Conservation (phyloP, 2,329 filamentous ascomycete genomes). For the Paecilomyces variotii region DNA sequence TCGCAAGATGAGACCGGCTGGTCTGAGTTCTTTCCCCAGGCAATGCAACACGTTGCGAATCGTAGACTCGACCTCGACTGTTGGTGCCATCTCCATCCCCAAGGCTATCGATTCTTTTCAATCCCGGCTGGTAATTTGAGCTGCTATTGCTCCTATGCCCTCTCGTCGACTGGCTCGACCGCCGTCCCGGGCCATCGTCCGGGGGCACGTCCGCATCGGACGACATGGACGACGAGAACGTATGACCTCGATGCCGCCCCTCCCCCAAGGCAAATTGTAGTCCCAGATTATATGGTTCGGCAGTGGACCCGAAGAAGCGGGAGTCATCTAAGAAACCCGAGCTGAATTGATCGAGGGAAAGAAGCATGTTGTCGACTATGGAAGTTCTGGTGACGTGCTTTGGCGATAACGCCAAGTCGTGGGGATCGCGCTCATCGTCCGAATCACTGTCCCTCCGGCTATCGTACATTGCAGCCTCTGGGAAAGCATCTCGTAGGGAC, state of each 20-base stretch:
- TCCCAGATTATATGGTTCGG: slow-evolving; percentile 25
- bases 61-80: slow-evolving; percentile 29
- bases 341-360: slow-evolving; percentile 78
- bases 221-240: slow-evolving; percentile 52
- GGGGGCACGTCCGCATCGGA: slow-evolving; percentile 46
- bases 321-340: slow-evolving; percentile 29
- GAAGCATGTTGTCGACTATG: slow-evolving; percentile 89
- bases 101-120: slow-evolving; percentile 57
- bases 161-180: slow-evolving; percentile 32
- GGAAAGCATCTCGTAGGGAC: slow-evolving; percentile 34
- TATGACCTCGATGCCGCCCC: slow-evolving; percentile 48
- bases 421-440: slow-evolving; percentile 38
- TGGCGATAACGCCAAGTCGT: slow-evolving; percentile 76
- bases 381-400: slow-evolving; percentile 76
- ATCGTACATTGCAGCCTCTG: slow-evolving; percentile 28
- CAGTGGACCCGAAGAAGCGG: slow-evolving; percentile 32
- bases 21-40: slow-evolving; percentile 17
- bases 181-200: slow-evolving; percentile 32
- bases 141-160: slow-evolving; percentile 72
- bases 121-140: slow-evolving; percentile 57
- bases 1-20: slow-evolving; percentile 46
- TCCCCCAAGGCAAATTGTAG: slow-evolving; percentile 23
- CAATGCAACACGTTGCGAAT: slow-evolving; percentile 19
- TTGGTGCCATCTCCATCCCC: slow-evolving; percentile 36
- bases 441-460: slow-evolving; percentile 26